phyloP scores from a whole-genome alignment of 1,139 yeast species.

The Debaryomyces robertsiae region DNA sequence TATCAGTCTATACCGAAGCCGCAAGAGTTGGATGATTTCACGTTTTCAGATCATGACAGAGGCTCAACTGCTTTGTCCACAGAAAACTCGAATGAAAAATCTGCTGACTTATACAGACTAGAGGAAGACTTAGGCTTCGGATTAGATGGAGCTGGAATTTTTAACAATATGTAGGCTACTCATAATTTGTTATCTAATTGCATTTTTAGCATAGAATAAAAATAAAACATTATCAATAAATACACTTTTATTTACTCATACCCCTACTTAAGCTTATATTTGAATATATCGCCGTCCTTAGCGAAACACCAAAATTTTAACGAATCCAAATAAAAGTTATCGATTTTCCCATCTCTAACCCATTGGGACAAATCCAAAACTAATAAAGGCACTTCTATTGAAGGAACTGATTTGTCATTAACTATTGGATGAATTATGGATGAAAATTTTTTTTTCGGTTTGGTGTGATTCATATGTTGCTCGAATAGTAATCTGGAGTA shows the following conservation, averaged over 20 bases:
- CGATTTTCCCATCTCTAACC: conserved; percentile 45
- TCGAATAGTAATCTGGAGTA: conserved; percentile 18
- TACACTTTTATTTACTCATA: background rate
- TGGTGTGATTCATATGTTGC: conserved; percentile 12
- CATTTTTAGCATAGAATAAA: conserved; percentile 9
- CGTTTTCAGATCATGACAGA: conserved; percentile 24
- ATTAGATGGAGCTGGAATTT: conserved; percentile 41
- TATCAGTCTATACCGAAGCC: conserved; percentile 49
- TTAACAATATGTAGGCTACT: conserved; percentile 18
- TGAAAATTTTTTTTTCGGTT: conserved; percentile 19
- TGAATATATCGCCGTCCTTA: conserved; percentile 54
- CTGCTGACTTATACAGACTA: conserved; percentile 36
- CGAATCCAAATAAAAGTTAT: conserved; percentile 43
- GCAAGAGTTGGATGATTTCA: conserved; percentile 47
- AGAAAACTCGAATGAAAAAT: conserved; percentile 14
- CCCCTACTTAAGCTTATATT: conserved; percentile 21
- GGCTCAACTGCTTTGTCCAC: background rate
- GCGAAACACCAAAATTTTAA: conserved; percentile 53
- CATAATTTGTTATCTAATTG: conserved; percentile 1
- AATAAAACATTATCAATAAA: conserved; percentile 3
- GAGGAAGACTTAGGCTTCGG: conserved; percentile 53
- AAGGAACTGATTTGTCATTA: conserved; percentile 43
- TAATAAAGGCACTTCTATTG: conserved; percentile 41
- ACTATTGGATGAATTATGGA: conserved; percentile 42
- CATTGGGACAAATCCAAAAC: conserved; percentile 37